Percentiles rank a stretch among this genome's conserved stretches.
Evolutionary conservation across 2,329 filamentous ascomycete species (phyloP).

Genomic region (Diplodia scrobiculata): DNA sequence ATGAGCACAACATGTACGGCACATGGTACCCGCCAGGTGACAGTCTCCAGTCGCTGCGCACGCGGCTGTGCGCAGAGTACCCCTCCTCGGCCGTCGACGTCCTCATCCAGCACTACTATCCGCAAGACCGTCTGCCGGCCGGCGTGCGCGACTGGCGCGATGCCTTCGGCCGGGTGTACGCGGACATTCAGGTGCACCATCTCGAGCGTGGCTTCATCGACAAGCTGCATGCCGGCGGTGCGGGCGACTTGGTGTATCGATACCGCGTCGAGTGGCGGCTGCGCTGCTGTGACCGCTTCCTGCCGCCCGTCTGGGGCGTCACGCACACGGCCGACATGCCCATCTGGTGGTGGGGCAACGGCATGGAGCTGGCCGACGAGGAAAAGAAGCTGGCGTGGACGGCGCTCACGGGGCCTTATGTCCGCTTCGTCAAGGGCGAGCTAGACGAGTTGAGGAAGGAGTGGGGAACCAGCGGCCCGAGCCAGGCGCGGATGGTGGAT

Average conservation of each 20-base stretch:
- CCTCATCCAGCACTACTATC: slow-evolving; percentile 49
- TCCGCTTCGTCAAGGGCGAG: slow-evolving; percentile 47
- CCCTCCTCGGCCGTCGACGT: slow-evolving; percentile 48
- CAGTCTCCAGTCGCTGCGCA: slow-evolving; percentile 47
- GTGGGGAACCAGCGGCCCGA: slow-evolving; percentile 45
- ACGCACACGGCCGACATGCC: slow-evolving; percentile 58
- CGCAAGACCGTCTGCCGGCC: slow-evolving; percentile 43
- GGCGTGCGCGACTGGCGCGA: slow-evolving; percentile 53
- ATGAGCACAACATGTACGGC: slow-evolving; percentile 58
- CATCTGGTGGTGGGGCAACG: slow-evolving; percentile 60
- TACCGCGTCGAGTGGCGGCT: slow-evolving; percentile 60
- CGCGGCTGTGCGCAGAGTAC: slow-evolving; percentile 58
- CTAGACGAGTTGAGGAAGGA: slow-evolving; percentile 36
- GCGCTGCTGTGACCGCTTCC: slow-evolving; percentile 47
- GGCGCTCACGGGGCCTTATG: slow-evolving; percentile 46
- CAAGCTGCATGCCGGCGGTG: slow-evolving; percentile 50
- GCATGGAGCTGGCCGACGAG: slow-evolving; percentile 39
- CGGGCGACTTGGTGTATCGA: slow-evolving; percentile 45
- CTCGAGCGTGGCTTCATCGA: slow-evolving; percentile 56
- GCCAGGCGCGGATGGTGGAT: slow-evolving; percentile 50
- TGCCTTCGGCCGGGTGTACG: slow-evolving; percentile 58
- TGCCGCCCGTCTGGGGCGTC: slow-evolving; percentile 55
- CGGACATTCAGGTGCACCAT: slow-evolving; percentile 59
- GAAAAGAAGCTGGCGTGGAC: slow-evolving; percentile 50
- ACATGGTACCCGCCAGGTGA: slow-evolving; percentile 53